phyloP scores from a whole-genome alignment of 1,139 yeast species.

The Entelexis sorbosivorans region DNA sequence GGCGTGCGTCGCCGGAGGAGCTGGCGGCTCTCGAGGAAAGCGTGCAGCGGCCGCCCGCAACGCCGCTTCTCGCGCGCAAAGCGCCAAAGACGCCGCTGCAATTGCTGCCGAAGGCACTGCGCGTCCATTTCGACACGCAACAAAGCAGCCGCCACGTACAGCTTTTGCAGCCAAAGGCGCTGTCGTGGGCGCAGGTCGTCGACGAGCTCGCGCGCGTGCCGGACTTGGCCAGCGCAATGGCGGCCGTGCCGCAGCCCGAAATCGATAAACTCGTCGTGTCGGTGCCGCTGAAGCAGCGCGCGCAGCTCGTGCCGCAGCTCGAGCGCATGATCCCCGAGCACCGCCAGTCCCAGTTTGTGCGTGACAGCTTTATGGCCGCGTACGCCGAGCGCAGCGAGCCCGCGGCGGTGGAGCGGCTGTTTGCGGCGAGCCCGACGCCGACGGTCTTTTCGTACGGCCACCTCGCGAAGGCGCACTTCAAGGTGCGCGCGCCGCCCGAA shows the following conservation, averaged over 20 bases:
- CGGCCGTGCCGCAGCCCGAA: constrained; percentile 23
- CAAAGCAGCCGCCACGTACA: background rate
- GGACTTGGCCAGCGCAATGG: background rate
- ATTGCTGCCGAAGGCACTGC: background rate
- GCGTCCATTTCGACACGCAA: background rate
- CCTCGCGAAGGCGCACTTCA: constrained; percentile 35
- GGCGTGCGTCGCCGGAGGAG: constrained; percentile 8
- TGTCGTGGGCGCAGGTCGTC: constrained; percentile 9
- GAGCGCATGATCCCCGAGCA: constrained; percentile 25
- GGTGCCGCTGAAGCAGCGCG: constrained; percentile 28
- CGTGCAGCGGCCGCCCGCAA: background rate
- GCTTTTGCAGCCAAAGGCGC: background rate
- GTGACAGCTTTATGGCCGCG: constrained; percentile 30
- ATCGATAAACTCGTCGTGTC: constrained; percentile 24
- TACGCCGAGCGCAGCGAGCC: constrained; percentile 30
- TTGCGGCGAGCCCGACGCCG: constrained; percentile 32
- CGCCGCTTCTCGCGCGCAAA: background rate
- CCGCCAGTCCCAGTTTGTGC: constrained; percentile 24
- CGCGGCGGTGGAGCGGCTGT: constrained; percentile 29
- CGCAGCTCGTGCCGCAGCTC: constrained; percentile 21
- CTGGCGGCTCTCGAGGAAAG: constrained; percentile 12
- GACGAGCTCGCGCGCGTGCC: background rate
- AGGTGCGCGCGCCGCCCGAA: constrained; percentile 29
- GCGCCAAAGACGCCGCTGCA: background rate
- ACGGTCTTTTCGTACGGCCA: constrained; percentile 37